Evolutionary conservation across 768 basidiomycete genomes (phyloP), one percentile per base, ranked within the genome.

Genomic region (Pleurotus salmoneostramineus): DNA sequence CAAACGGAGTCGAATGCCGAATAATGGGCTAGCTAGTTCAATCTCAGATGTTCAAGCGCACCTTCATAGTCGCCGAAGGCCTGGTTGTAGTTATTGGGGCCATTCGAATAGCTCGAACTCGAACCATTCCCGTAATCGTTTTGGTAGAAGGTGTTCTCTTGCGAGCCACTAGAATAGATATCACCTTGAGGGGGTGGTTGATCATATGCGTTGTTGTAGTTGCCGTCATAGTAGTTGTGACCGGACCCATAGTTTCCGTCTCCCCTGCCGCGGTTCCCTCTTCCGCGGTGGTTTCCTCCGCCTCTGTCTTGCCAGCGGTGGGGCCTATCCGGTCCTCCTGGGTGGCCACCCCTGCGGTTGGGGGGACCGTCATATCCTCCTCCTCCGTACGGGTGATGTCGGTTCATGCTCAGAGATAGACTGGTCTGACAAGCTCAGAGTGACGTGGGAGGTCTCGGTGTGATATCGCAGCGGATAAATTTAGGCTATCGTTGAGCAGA

Each of bases 331-430:
- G 84, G 85, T 58, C 88, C 88, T 61, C 79, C 74, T 43, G 84
- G 82, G 60, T 82, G 77, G 58, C 85, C 88, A 49, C 88, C 88
- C 68, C 89, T 83, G 66, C 84, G 79, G 47, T 75, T 72, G 42
- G 77, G 58, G 49, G 66, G 63, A 63, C 60, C 68, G 60, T 90
- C 90, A 78, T 83, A 87, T 67, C 76, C 74, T 62, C 52, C 52
- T 37, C 79, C 80, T 64, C 83, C 83, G 74, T 94, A 94, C 27
- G 92, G 92, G 82, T 93, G 90, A 74, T 93, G 91, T 68, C 91
- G 89, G 74, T 92, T 91, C 91, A 94, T 93, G 69, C 60, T 63
- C 49, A 63, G 37, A 11, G 34, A 31, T 61, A n/a, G n/a, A 47
- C 21, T 55, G 57, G 51, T 51, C 33, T 49, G 58, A 42, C 52